Percentiles rank a stretch among this genome's conserved stretches.
Conservation (phyloP, 2,329 filamentous ascomycete genomes). For the Rutstroemia sydowiana region DNA sequence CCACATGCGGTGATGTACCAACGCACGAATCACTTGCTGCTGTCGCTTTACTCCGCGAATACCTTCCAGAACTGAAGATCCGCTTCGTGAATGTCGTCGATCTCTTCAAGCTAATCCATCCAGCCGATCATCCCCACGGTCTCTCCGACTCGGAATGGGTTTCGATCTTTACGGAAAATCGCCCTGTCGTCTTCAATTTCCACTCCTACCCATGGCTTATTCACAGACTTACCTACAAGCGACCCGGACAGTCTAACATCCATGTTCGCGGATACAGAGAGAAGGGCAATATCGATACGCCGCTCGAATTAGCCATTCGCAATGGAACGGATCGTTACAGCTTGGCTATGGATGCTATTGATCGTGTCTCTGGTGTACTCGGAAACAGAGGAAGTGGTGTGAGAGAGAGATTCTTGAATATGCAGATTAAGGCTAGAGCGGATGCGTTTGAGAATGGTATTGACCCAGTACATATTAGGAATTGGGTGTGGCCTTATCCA, state of each 20-base stretch:
- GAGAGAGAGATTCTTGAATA: slow-evolving; percentile 56
- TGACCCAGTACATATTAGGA: slow-evolving; percentile 43
- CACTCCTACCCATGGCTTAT: slow-evolving; percentile 78
- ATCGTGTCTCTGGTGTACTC: slow-evolving; percentile 50
- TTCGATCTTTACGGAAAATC: slow-evolving; percentile 64
- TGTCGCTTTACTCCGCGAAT: slow-evolving; percentile 62
- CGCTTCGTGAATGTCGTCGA: slow-evolving; percentile 76
- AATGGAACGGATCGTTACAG: slow-evolving; percentile 74
- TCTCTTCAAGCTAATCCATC: slow-evolving; percentile 70
- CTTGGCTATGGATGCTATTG: slow-evolving; percentile 69
- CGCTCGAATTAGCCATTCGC: slow-evolving; percentile 68
- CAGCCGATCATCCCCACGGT: slow-evolving; percentile 65
- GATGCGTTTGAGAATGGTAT: slow-evolving; percentile 63
- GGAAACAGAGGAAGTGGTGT: slow-evolving; percentile 56
- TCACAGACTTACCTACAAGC: slow-evolving; percentile 69
- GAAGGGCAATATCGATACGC: slow-evolving; percentile 80
- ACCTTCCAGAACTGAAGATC: slow-evolving; percentile 66
- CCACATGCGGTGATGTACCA: slow-evolving; percentile 65
- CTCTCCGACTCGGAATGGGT: slow-evolving; percentile 59
- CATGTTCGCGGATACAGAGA: slow-evolving; percentile 75
- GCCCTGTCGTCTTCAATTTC: slow-evolving; percentile 76
- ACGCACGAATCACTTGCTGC: slow-evolving; percentile 70
- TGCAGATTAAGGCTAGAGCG: slow-evolving; percentile 55
- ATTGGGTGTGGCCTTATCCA: slow-evolving; percentile 25
- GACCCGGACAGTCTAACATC: slow-evolving; percentile 58